phyloP scores from a whole-genome alignment of 768 basidiomycete genomes.

The Russula compacta region DNA sequence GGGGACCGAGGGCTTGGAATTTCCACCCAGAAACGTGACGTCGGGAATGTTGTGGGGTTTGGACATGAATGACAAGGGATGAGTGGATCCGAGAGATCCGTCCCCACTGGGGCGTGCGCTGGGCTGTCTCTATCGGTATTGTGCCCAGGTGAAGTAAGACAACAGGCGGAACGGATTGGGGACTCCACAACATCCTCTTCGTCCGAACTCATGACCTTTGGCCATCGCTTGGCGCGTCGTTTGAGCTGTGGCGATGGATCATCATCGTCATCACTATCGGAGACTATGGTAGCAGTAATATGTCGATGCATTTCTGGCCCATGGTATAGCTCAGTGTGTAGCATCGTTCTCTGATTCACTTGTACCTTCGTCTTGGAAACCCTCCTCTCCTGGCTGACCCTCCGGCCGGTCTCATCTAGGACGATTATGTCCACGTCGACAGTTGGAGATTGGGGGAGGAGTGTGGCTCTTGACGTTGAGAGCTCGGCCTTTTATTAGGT shows the following conservation, averaged over 20 bases:
- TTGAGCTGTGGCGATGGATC: constrained; percentile 17
- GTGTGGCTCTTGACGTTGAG: constrained; percentile 20
- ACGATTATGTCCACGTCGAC: constrained; percentile 62
- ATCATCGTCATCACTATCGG: constrained; percentile 22
- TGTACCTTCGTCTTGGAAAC: constrained; percentile 40
- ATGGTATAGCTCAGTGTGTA: too few species aligned
- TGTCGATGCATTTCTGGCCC: constrained; percentile 5
- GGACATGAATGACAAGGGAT: background rate
- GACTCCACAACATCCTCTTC: constrained; percentile 31
- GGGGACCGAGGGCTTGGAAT: background rate
- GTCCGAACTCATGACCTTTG: constrained; percentile 33
- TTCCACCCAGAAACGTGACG: constrained; percentile 7
- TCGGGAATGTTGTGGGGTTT: background rate
- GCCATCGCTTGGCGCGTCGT: constrained; percentile 17
- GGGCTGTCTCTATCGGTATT: background rate
- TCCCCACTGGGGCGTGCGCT: too few species aligned
- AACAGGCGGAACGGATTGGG: background rate
- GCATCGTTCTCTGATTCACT: constrained; percentile 24
- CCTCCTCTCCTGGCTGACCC: constrained; percentile 51
- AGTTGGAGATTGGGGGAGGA: constrained; percentile 34
- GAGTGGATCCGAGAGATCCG: background rate
- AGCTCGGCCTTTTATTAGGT: constrained; percentile 23
- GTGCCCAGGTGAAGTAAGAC: background rate
- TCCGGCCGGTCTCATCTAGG: constrained; percentile 50
- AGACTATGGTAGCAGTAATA: background rate